Base-by-base conservation (phyloP, 2,329 filamentous ascomycete genomes). In the Fusarium sp. region DNA sequence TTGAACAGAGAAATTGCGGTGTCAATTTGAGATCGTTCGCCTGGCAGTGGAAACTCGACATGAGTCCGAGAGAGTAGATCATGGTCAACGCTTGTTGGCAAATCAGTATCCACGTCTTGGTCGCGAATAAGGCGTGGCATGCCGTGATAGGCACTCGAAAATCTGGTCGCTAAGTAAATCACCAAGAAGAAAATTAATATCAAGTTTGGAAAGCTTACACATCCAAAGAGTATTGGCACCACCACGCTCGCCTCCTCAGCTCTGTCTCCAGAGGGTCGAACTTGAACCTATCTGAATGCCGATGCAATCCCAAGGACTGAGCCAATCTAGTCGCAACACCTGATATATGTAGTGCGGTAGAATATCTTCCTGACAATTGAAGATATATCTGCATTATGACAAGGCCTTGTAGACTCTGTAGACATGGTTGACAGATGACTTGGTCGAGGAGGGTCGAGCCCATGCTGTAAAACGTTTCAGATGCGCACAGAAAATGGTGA, bases 201-300 rank as follows among this genome's bases (percentile, higher is more conserved):
- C 21, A 47, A 14, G 5, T 5, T 25, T 25, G 23, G 5, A 8
- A 20, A 23, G 29, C 71, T 17, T 51, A 74, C 70, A 62, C 45
- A 20, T 74, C 72, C 7, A 74, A 63, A 5, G 72, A 63, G 41
- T 73, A 74, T 21, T 74, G 72, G 8, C 71, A 73, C 72, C 70
- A 74, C 72, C 72, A 74, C 5, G 66, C 61, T 8, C 72, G 58
- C 5, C 72, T 61, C 29, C 72, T 43, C 3, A 74, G 50, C 17
- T 74, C 70, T 1, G 72, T 74, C 27, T 74, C 72, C 4, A 73
- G 57, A 3, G 72, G 72, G 7, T 73, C 67, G 11, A 73, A 74
- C 14, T 67, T 74, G 61, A 74, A 74, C 4, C 72, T 59, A 21
- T 72, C 65, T 4, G 70, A 72, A 50, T 74, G 72, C 4, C 72